Base-by-base conservation (phyloP, 257 asterid genomes). In the Solanum arcanum region DNA sequence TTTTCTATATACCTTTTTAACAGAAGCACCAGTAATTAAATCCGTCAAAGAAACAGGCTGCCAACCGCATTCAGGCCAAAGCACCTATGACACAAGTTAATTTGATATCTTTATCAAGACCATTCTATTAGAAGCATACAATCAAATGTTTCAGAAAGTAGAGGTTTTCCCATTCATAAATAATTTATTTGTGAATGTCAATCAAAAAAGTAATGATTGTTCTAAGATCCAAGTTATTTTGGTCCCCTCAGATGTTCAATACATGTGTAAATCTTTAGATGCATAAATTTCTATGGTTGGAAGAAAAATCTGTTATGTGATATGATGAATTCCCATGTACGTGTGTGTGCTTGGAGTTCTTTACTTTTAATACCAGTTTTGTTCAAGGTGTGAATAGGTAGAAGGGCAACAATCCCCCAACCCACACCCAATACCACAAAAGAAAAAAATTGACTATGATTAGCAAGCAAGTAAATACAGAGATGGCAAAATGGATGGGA, bases 21-120 rank as follows among this genome's bases (percentile, higher is more conserved):
- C 99, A 15, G 94, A 90, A 88, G 97, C 96, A 41, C 98, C 99
- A 7, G 94, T 94, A 70, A 97, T 96, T 92, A 97, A 90, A 90
- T 97, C 99, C 72, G 99, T 97, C 94, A 97, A 94, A 46, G 99
- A 96, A 89, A 97, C 95, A 42, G 99, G 98, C 91, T 94, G 98
- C 99, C 99, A 97, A 68, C 99, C 99, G 91, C 99, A 95, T 90
- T 94, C 99, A 81, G 99, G 99, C 99, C 99, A 97, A 89, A 97
- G 99, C 87, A 97, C 99, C 99, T 97, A 89, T 31, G 15, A 70
- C 49, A 64, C 83, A 86, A 41, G 70, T 80, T 37, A 86, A 31
- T 73, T 70, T 80, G 18, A 56, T 44, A 78, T 47, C 27, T 76
- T 14, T 12, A 83, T 74, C 70, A 44, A 85, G 29, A 52, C 85